Conservation (phyloP, 257 asterid species). For the Fraxinus pennsylvanica region DNA sequence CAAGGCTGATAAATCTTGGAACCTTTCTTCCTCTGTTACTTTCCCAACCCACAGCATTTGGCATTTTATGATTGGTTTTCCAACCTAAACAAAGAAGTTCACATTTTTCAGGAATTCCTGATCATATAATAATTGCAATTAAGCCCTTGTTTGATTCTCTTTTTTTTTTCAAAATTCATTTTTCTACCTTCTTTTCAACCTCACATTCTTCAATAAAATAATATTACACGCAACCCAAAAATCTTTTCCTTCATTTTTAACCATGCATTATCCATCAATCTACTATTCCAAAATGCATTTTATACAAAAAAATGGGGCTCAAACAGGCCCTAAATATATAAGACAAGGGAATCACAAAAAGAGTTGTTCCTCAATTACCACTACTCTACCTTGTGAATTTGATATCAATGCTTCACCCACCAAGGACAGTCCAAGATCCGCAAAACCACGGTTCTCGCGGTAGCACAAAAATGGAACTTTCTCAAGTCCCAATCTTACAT, state of each 20-base stretch:
- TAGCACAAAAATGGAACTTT: constrained; percentile 71
- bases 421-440: constrained; percentile 72
- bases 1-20: constrained; percentile 75
- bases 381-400: constrained; percentile 64
- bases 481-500: constrained; percentile 64
- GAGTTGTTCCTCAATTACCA: constrained; percentile 16
- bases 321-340: neutral
- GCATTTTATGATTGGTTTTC: constrained; percentile 46
- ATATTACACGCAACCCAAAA: no score
- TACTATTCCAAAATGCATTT: no score
- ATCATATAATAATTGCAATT: constrained; percentile 7
- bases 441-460: constrained; percentile 90
- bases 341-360: constrained; percentile 20
- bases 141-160: no score
- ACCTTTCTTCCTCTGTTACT: constrained; percentile 56
- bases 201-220: no score
- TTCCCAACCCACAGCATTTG: constrained; percentile 90
- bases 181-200: no score
- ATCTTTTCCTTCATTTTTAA: no score
- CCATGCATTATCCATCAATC: no score
- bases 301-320: no score
- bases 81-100: constrained; percentile 42
- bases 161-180: no score
- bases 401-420: constrained; percentile 78
- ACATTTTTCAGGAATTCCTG: constrained; percentile 28